These are phyloP conservation scores for Papiliotrema fonsecae DNA, from an alignment of 1,284 basidiomycete species.

Conservation along the genomic window DNA sequence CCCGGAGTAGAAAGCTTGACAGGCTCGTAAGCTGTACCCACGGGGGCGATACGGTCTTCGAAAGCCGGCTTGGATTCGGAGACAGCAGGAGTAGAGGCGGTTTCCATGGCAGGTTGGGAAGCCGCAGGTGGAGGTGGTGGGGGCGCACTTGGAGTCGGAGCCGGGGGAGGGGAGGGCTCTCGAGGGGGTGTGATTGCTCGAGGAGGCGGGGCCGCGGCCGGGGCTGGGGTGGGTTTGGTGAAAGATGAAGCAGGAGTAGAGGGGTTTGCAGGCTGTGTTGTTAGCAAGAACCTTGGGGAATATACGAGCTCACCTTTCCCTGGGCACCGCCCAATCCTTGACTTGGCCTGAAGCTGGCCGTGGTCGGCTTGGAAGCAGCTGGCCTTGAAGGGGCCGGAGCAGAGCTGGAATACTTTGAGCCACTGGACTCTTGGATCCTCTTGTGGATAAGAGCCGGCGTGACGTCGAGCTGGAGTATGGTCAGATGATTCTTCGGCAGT, in stretches of 20 bases:
- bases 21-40: constrained; percentile 81
- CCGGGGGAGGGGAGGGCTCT: constrained; percentile 53
- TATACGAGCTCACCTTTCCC: constrained; percentile 27
- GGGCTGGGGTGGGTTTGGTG: constrained; percentile 25
- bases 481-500: neutral
- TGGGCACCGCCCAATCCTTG: constrained; percentile 43
- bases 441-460: constrained; percentile 73
- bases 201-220: constrained; percentile 43
- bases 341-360: constrained; percentile 39
- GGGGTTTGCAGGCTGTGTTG: constrained; percentile 22
- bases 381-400: constrained; percentile 24
- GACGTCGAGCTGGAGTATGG: constrained; percentile 63
- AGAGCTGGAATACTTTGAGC: constrained; percentile 67
- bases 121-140: constrained; percentile 23
- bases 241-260: constrained; percentile 28
- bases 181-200: constrained; percentile 49
- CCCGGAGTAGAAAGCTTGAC: constrained; percentile 71
- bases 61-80: constrained; percentile 60
- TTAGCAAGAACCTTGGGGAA: constrained; percentile 1
- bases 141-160: constrained; percentile 23
- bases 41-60: constrained; percentile 74
- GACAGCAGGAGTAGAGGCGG: constrained; percentile 28
- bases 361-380: constrained; percentile 18
- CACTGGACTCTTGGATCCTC: constrained; percentile 82
- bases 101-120: constrained; percentile 19